phyloP scores from a whole-genome alignment of 306 rosid species.

The Hippophae gyantsensis region DNA sequence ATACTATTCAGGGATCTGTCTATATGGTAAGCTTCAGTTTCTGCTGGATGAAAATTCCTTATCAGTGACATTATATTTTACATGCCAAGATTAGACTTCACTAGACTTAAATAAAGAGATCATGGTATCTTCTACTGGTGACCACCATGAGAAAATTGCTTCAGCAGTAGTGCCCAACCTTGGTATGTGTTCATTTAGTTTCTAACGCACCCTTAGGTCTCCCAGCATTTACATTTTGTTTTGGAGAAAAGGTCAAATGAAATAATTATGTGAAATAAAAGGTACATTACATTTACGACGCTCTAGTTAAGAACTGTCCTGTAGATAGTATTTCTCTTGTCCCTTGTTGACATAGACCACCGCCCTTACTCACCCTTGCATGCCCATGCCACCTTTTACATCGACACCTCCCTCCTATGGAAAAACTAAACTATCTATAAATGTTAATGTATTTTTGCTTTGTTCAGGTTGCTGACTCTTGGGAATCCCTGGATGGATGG shows the following conservation, averaged over 20 bases:
- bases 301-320: too few species aligned
- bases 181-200: too few species aligned
- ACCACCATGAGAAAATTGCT: background rate
- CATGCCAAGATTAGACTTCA: background rate
- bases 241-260: too few species aligned
- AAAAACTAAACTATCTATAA: background rate
- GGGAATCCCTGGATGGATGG: slow-evolving; percentile 98
- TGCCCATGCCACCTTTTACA: too few species aligned
- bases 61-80: background rate
- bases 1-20: slow-evolving; percentile 66
- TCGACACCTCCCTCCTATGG: too few species aligned
- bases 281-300: too few species aligned
- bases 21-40: slow-evolving; percentile 56
- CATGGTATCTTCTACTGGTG: background rate
- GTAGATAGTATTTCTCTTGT: too few species aligned
- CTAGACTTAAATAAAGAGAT: background rate
- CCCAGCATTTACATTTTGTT: too few species aligned
- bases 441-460: background rate
- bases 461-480: slow-evolving; percentile 80
- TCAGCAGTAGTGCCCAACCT: background rate
- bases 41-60: background rate
- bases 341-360: too few species aligned
- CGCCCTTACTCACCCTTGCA: too few species aligned
- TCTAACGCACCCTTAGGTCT: too few species aligned
- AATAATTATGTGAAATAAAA: too few species aligned